Percentiles rank a stretch among this genome's conserved stretches.
Conservation (phyloP, 2,329 filamentous ascomycete genomes). For the Lachnellula cervina region DNA sequence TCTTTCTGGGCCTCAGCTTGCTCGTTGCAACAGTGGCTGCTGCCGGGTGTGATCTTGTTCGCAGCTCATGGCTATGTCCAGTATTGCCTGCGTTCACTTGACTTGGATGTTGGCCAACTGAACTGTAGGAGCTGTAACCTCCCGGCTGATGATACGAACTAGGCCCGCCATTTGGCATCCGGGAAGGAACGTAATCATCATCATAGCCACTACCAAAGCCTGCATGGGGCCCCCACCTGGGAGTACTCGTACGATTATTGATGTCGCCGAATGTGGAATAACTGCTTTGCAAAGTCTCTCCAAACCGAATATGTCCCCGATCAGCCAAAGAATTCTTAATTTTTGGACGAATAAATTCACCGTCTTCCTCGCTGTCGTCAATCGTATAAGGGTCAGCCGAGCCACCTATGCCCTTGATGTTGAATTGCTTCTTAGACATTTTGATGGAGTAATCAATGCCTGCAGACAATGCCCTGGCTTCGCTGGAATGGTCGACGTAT, state of each 20-base stretch:
- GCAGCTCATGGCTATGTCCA: background rate
- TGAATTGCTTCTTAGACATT: constrained; percentile 19
- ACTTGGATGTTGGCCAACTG: background rate
- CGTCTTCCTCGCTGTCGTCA: constrained; percentile 27
- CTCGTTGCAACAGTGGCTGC: background rate
- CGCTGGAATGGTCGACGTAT: constrained; percentile 45
- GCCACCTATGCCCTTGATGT: constrained; percentile 27
- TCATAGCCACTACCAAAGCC: background rate
- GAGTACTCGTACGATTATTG: background rate
- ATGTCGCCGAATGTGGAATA: background rate
- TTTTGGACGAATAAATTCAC: constrained; percentile 27
- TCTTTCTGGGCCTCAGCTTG: background rate
- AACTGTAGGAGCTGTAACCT: background rate
- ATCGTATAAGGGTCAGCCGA: constrained; percentile 27
- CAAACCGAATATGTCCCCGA: constrained; percentile 18
- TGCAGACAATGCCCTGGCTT: constrained; percentile 24
- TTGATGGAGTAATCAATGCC: constrained; percentile 26
- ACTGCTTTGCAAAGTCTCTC: background rate
- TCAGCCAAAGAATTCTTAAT: constrained; percentile 10
- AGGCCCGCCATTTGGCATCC: background rate
- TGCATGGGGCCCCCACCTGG: background rate
- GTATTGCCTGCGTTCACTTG: background rate
- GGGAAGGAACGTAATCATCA: background rate
- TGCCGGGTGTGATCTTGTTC: background rate
- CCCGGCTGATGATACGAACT: background rate